Conservation (phyloP, 2,329 filamentous ascomycete genomes). For the Neonectria magnoliae region DNA sequence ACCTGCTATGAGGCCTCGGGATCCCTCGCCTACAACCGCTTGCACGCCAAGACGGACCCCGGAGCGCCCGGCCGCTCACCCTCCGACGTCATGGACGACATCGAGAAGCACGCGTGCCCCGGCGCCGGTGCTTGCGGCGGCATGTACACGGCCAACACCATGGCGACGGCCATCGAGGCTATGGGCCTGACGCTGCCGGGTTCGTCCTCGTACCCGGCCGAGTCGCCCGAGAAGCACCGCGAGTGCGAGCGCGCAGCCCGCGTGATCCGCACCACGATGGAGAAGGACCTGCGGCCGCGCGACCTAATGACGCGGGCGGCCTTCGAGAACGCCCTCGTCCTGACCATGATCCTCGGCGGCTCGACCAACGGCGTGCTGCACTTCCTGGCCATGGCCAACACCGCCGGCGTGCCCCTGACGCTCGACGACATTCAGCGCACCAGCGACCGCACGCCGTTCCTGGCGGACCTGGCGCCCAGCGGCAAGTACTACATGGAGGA, state of each 20-base stretch:
- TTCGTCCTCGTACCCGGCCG: conserved; percentile 84
- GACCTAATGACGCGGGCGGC: conserved; percentile 82
- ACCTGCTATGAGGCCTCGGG: conserved; percentile 90
- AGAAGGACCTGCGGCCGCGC: conserved; percentile 81
- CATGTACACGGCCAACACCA: conserved; percentile 94
- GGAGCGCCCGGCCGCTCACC: conserved; percentile 72
- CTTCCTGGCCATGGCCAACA: conserved; percentile 89
- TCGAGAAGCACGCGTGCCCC: conserved; percentile 79
- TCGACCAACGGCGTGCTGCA: conserved; percentile 91
- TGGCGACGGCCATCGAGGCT: conserved; percentile 88
- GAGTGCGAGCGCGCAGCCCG: conserved; percentile 86
- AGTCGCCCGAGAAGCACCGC: conserved; percentile 83
- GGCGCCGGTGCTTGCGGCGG: conserved; percentile 75
- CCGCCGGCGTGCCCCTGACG: conserved; percentile 79
- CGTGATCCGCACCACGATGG: conserved; percentile 82
- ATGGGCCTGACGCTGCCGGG: conserved; percentile 88
- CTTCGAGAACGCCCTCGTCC: conserved; percentile 88
- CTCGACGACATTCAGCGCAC: conserved; percentile 86
- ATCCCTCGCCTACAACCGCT: conserved; percentile 79
- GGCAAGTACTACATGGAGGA: conserved; percentile 91
- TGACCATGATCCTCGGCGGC: conserved; percentile 92
- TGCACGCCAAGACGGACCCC: conserved; percentile 74
- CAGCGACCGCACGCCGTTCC: conserved; percentile 83
- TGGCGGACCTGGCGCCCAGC: conserved; percentile 85
- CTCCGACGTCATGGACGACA: conserved; percentile 84